Percentiles rank a stretch among this genome's conserved stretches.
These are phyloP conservation scores for Verticillium longisporum DNA, from an alignment of 2,329 filamentous ascomycete genomes.

Conservation along the genomic window DNA sequence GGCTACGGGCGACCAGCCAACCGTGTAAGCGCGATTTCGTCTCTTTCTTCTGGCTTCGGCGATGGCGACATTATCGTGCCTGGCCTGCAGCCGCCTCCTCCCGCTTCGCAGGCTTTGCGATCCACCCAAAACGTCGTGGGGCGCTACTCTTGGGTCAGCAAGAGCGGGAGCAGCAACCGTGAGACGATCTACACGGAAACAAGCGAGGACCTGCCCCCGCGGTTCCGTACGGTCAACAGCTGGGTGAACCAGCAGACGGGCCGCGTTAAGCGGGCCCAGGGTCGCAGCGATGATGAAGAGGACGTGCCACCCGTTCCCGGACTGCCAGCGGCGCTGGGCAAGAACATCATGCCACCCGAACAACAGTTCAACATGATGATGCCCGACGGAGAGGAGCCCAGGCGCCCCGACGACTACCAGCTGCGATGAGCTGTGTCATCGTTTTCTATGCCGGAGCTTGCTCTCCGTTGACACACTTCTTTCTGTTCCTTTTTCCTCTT, in stretches of 20 bases:
- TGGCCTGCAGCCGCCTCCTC: constrained; percentile 8
- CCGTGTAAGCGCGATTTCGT: constrained; percentile 46
- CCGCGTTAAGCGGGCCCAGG: constrained; percentile 40
- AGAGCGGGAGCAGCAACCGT: constrained; percentile 21
- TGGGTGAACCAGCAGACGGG: constrained; percentile 61
- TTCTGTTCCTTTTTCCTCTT: too few relatives aligned
- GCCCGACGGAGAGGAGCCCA: constrained; percentile 39
- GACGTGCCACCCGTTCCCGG: constrained; percentile 32
- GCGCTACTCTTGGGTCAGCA: constrained; percentile 29
- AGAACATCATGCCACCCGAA: constrained; percentile 32
- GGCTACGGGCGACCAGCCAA: constrained; percentile 24
- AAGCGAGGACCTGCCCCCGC: constrained; percentile 46
- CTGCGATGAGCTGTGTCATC: not conserved
- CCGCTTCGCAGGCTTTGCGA: constrained; percentile 5
- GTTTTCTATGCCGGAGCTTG: too few relatives aligned
- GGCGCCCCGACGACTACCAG: constrained; percentile 27
- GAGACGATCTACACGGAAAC: constrained; percentile 47
- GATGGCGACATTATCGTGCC: constrained; percentile 51
- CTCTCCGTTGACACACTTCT: not conserved
- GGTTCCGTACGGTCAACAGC: constrained; percentile 51
- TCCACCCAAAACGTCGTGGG: constrained; percentile 11
- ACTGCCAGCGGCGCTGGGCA: constrained; percentile 21
- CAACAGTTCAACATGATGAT: constrained; percentile 44
- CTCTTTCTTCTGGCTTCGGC: constrained; percentile 58
- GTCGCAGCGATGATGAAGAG: constrained; percentile 23